These are phyloP conservation scores for Candida coquimbonensis DNA, from an alignment of 805 yeast species.

Conservation along the genomic window DNA sequence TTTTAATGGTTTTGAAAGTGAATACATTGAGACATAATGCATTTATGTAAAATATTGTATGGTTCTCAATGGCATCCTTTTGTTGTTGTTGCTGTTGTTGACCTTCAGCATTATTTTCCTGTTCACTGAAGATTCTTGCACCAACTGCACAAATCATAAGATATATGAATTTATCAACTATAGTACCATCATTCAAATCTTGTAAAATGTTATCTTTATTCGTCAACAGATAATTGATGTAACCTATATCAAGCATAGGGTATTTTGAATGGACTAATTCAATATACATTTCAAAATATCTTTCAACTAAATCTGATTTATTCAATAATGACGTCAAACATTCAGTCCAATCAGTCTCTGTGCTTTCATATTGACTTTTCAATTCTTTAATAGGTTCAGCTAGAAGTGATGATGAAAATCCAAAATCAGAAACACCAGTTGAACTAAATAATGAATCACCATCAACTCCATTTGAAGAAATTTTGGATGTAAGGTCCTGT, in stretches of 20 bases:
- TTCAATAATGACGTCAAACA: background rate
- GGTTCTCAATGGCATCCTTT: background rate
- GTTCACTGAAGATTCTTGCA: slow-evolving; percentile 1
- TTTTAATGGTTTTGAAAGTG: background rate
- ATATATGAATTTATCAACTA: slow-evolving; percentile 1
- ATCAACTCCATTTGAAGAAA: background rate
- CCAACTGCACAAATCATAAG: slow-evolving; percentile 4
- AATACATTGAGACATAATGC: background rate
- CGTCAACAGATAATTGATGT: background rate
- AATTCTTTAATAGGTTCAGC: background rate
- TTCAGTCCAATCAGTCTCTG: slow-evolving; percentile 2
- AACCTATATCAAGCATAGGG: background rate
- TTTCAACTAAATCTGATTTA: background rate
- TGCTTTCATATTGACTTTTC: background rate
- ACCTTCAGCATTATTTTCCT: background rate
- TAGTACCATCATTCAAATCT: background rate
- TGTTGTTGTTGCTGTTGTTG: too few relatives aligned
- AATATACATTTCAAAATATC: background rate
- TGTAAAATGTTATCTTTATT: background rate
- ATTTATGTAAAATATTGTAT: background rate
- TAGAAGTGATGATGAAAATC: background rate
- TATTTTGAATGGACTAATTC: slow-evolving; percentile 1
- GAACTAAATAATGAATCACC: background rate
- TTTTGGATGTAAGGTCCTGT: background rate
- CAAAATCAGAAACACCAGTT: background rate